Base-by-base conservation (phyloP, 192 early-diverging fungal species). In the Jimgerdemannia flammicorona region DNA sequence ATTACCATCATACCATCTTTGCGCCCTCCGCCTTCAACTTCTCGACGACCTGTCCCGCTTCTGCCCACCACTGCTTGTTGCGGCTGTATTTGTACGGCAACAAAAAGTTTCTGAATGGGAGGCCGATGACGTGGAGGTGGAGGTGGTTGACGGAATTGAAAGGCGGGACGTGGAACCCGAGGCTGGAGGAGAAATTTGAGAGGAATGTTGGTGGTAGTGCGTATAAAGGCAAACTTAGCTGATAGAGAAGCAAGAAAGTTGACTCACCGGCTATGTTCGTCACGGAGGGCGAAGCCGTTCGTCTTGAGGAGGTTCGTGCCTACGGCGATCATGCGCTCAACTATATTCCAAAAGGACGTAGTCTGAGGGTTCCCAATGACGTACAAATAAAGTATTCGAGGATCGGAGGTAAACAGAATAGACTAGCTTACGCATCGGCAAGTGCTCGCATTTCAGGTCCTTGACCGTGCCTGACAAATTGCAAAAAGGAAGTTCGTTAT, bases 91-190 rank as follows among this genome's bases (percentile, higher is more conserved):
- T 76, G 3, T 69, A 11, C 17, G 65, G 40, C 43, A 40, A 72
- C 44, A 65, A 70, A 40, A 69, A 66, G 64, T 70, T 79, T 67
- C 85, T 85, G 74, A 88, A 92, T 3, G 87, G 84, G 73, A 82
- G 77, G 2, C 81, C 91, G 3, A 93, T 70, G 8, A 84, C 85
- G 81, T 92, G 91, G 18, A 93, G 73, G 77, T 93, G 93, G 39
- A 94, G 74, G 83, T 94, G 92, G 20, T 82, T 44, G n/a, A 94
- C 83, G 3, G 84, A 85, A 43, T 84, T 89, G 76, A 90, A 94
- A 1, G 91, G 91, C 11, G 93, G 93, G 4, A 91, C 77, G 73
- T 94, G 93, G 75, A 93, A 94, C 8, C 93, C 91, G 8, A 92
- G 44, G 10, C 84, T 86, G 75, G 43, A 49, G 75, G 43, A 49